Conservation (phyloP, 495 filamentous ascomycete species). For the Penicillium samsonianum region DNA sequence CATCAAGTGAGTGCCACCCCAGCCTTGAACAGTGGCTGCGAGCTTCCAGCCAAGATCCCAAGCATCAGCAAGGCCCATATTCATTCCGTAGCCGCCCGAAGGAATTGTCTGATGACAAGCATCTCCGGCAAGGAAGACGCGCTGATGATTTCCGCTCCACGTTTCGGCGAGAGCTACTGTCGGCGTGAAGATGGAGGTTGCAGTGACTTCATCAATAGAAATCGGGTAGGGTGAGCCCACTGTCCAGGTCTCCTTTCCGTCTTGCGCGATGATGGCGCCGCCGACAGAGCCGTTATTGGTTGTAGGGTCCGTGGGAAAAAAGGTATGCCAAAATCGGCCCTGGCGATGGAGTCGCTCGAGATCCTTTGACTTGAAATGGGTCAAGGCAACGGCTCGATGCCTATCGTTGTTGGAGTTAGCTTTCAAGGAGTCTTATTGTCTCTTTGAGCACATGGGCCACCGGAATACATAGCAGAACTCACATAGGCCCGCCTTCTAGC, state of each 20-base stretch:
- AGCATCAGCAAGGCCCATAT: conserved; percentile 59
- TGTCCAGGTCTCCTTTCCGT: conserved; percentile 29
- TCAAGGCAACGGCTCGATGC: conserved; percentile 4
- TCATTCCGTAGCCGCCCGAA: conserved; percentile 77
- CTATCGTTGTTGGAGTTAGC: background rate
- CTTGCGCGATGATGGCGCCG: conserved; percentile 23
- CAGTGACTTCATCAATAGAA: conserved; percentile 25
- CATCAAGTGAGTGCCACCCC: conserved; percentile 19
- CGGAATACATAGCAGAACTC: background rate
- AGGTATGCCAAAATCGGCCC: conserved; percentile 29
- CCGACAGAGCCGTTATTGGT: background rate
- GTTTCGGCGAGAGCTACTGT: conserved; percentile 24
- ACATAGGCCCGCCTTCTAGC: conserved; percentile 4
- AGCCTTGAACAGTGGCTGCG: conserved; percentile 24
- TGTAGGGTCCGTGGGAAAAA: conserved; percentile 9
- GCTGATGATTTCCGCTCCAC: conserved; percentile 16
- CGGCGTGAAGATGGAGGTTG: conserved; percentile 19
- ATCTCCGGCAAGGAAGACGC: conserved; percentile 67
- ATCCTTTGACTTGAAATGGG: conserved; percentile 29
- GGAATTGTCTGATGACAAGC: conserved; percentile 62
- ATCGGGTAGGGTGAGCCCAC: conserved; percentile 15
- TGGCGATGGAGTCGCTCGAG: conserved; percentile 14
- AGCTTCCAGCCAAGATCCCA: conserved; percentile 37
- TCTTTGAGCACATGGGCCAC: too few species aligned
- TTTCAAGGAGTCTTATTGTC: too few species aligned